A percentile compares a stretch with the other conserved stretches of the same genome.
Conservation (phyloP, 768 basidiomycete genomes). For the Trametes sanguinea region DNA sequence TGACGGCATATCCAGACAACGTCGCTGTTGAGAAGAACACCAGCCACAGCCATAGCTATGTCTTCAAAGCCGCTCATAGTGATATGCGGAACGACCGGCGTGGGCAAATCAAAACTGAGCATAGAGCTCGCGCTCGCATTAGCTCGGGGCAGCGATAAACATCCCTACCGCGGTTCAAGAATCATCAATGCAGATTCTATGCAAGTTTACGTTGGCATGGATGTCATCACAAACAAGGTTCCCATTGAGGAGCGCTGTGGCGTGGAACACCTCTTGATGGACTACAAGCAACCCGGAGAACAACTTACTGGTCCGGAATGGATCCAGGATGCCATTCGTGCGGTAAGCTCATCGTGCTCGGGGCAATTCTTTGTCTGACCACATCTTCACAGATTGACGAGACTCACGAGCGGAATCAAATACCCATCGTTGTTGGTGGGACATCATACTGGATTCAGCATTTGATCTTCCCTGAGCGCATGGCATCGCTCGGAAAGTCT, state of each 20-base stretch:
- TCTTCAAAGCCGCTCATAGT: conserved; percentile 69
- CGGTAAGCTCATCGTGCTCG: conserved; percentile 50
- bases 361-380: neutral
- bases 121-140: conserved; percentile 77
- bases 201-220: conserved; percentile 92
- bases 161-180: conserved; percentile 61
- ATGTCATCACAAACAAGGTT: conserved; percentile 94
- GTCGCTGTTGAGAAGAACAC: neutral
- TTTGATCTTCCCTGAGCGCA: conserved; percentile 82
- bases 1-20: neutral
- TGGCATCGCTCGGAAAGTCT: conserved; percentile 38
- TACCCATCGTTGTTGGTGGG: conserved; percentile 93
- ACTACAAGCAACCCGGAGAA: conserved; percentile 81
- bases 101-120: conserved; percentile 92
- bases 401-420: conserved; percentile 56
- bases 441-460: conserved; percentile 99
- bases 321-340: conserved; percentile 76
- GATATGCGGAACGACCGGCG: conserved; percentile 92
- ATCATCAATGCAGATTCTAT: conserved; percentile 97
- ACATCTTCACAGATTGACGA: conserved; percentile 62
- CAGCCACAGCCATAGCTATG: conserved; percentile 28
- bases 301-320: conserved; percentile 88
- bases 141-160: conserved; percentile 12
- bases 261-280: conserved; percentile 88
- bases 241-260: conserved; percentile 73